Evolutionary conservation across 345 rosid genomes (phyloP).

Genomic region (Kernera saxatilis): DNA sequence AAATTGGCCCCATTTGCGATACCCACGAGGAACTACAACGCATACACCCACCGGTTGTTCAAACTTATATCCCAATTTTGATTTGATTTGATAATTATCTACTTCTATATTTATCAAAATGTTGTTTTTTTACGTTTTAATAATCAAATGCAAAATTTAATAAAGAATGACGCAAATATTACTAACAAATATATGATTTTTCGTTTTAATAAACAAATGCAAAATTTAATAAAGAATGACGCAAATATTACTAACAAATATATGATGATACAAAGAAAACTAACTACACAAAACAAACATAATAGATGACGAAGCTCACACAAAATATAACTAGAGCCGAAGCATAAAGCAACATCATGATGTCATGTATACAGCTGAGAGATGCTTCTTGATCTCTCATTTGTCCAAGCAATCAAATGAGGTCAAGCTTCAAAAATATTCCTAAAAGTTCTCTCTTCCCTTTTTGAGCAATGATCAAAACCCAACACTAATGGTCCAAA

Average conservation of each 20-base stretch:
- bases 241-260: no score
- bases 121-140: neutral
- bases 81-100: no score
- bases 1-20: slow-evolving; percentile 1
- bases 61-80: neutral
- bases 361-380: neutral
- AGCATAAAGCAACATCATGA: neutral
- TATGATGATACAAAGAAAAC: neutral
- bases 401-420: neutral
- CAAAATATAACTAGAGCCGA: neutral
- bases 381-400: neutral
- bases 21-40: slow-evolving; percentile 11
- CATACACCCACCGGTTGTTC: slow-evolving; percentile 8
- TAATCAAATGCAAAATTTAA: neutral
- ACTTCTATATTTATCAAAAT: no score
- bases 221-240: neutral
- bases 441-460: neutral
- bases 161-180: neutral
- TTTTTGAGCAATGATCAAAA: neutral
- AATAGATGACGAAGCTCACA: neutral
- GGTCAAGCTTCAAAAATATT: neutral
- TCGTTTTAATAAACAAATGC: neutral
- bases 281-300: neutral
- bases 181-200: neutral
- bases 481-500: neutral